phyloP scores from a whole-genome alignment of 2,329 filamentous ascomycete species.

The Coleophoma cylindrospora region DNA sequence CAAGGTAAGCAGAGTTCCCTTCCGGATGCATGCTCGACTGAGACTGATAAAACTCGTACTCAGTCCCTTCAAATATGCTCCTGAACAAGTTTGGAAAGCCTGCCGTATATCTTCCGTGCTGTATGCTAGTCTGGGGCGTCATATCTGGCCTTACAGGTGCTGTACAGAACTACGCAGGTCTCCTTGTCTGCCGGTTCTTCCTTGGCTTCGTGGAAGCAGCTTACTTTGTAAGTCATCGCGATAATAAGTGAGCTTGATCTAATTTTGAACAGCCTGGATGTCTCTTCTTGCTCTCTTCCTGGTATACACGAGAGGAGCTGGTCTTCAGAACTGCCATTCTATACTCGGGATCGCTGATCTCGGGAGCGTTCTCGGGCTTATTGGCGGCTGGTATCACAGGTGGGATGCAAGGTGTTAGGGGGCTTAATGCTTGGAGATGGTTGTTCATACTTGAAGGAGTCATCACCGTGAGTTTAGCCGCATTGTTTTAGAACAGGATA shows the following conservation, averaged over 20 bases:
- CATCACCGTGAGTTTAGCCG: not conserved
- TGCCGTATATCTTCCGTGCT: not conserved
- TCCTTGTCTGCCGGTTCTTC: constrained; percentile 36
- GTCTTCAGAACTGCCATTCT: constrained; percentile 25
- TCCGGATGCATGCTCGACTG: no score
- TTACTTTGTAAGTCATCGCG: not conserved
- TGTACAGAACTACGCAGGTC: constrained; percentile 29
- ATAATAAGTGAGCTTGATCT: not conserved
- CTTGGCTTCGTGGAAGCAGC: constrained; percentile 37
- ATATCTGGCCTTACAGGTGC: constrained; percentile 37
- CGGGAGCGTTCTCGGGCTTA: constrained; percentile 28
- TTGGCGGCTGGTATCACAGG: constrained; percentile 28
- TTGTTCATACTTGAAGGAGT: constrained; percentile 45
- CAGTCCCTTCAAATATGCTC: constrained; percentile 32
- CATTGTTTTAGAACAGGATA: not conserved
- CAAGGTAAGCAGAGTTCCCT: constrained; percentile 11
- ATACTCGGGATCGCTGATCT: constrained; percentile 30
- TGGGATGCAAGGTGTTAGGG: constrained; percentile 34
- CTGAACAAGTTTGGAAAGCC: constrained; percentile 25
- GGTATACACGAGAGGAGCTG: constrained; percentile 37
- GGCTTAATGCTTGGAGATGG: constrained; percentile 39
- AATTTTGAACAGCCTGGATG: constrained; percentile 35
- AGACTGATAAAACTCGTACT: no score
- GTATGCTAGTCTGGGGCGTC: constrained; percentile 34
- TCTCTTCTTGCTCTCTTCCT: constrained; percentile 37